phyloP scores from a whole-genome alignment of 2,329 filamentous ascomycete species.

The Curvularia verruculosa region DNA sequence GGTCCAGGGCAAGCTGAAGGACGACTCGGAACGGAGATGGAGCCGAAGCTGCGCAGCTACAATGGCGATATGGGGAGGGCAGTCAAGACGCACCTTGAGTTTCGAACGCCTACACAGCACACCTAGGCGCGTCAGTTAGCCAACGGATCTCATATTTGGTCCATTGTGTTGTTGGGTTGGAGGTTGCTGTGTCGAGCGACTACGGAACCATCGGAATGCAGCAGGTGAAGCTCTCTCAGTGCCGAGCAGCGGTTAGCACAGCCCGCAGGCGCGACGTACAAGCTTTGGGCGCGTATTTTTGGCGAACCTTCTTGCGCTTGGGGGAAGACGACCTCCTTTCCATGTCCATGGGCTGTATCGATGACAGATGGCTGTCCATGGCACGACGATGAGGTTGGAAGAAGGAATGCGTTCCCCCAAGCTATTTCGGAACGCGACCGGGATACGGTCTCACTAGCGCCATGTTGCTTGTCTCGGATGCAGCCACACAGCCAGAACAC shows the following conservation, averaged over 20 bases:
- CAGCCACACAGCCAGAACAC: neutral
- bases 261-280: conserved; percentile 34
- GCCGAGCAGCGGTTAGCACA: neutral
- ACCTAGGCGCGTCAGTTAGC: conserved; percentile 31
- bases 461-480: neutral
- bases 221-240: conserved; percentile 7
- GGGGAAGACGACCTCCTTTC: conserved; percentile 35
- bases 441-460: conserved; percentile 15
- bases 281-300: conserved; percentile 46
- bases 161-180: conserved; percentile 1
- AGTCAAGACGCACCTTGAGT: conserved; percentile 36
- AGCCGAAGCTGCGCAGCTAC: neutral
- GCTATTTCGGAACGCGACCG: conserved; percentile 28
- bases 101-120: conserved; percentile 46
- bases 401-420: conserved; percentile 17
- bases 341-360: conserved; percentile 25
- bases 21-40: neutral
- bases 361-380: conserved; percentile 35
- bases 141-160: neutral
- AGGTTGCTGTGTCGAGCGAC: conserved; percentile 8
- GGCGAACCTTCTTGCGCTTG: conserved; percentile 45
- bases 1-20: neutral
- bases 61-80: neutral
- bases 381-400: conserved; percentile 22
- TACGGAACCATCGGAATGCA: conserved; percentile 39